Conservation (phyloP, 225 moss, liverwort and hornwort species). For the Antitrichia curtipendula region DNA sequence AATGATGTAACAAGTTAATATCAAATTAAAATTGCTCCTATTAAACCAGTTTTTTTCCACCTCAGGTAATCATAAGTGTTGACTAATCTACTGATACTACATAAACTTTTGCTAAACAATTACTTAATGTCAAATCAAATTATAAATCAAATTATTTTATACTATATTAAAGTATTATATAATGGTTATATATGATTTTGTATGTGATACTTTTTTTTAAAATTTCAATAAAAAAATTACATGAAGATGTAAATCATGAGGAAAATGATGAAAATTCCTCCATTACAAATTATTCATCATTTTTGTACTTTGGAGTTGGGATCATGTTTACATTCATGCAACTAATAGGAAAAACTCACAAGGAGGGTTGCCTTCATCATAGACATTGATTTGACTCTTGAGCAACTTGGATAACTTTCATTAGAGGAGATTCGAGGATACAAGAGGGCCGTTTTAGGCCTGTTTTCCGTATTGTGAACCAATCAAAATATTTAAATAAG, state of each 20-base stretch:
- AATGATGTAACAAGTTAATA: too few species aligned
- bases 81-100: background rate
- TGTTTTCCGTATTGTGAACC: too few species aligned
- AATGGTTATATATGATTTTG: background rate
- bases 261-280: accelerated
- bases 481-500: too few species aligned
- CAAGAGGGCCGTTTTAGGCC: too few species aligned
- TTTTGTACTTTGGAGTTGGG: background rate
- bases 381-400: background rate
- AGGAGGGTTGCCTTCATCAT: accelerated
- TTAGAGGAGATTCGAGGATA: too few species aligned
- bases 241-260: background rate
- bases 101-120: background rate
- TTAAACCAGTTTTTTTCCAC: too few species aligned
- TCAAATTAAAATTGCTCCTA: too few species aligned
- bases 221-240: background rate
- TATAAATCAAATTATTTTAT: too few species aligned
- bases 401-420: background rate
- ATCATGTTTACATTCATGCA: background rate
- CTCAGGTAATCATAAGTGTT: too few species aligned
- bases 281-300: background rate
- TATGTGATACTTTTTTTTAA: accelerated
- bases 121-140: background rate
- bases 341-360: background rate
- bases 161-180: background rate